These are phyloP conservation scores for Phytomonas serpens DNA, from an alignment of 208 protist species.

Conservation along the genomic window DNA sequence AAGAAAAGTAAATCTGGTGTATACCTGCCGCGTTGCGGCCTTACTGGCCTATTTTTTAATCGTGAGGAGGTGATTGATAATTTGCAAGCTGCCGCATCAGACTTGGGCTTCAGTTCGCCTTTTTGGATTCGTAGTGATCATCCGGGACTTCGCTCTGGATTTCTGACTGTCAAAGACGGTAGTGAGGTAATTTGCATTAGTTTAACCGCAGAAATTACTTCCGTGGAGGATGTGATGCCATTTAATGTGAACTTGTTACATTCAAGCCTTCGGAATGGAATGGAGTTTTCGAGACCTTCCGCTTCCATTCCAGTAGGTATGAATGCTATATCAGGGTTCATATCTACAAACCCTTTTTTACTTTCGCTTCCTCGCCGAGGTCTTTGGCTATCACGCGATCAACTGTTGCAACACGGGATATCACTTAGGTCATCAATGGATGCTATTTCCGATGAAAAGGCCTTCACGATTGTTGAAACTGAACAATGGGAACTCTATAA, in stretches of 20 bases:
- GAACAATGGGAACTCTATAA: constrained; percentile 86
- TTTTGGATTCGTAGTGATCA: constrained; percentile 77
- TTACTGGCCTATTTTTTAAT: constrained; percentile 73
- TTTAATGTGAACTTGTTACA: constrained; percentile 44
- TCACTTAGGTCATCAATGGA: constrained; percentile 20
- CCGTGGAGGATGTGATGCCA: constrained; percentile 44
- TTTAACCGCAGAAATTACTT: constrained; percentile 54
- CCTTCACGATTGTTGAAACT: constrained; percentile 40
- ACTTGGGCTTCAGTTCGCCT: constrained; percentile 67
- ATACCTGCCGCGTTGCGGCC: constrained; percentile 50
- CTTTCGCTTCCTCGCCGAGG: constrained; percentile 48
- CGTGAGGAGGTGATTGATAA: constrained; percentile 88
- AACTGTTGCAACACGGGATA: constrained; percentile 59
- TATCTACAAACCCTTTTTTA: constrained; percentile 69
- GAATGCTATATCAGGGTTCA: constrained; percentile 70
- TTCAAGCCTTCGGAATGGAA: constrained; percentile 24
- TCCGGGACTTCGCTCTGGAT: constrained; percentile 52
- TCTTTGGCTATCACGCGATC: constrained; percentile 80
- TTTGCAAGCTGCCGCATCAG: constrained; percentile 60
- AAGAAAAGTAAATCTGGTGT: constrained; percentile 14
- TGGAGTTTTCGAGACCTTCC: not conserved
- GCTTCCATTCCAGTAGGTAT: constrained; percentile 44
- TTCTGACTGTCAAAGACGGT: constrained; percentile 53
- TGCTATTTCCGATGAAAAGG: constrained; percentile 13
- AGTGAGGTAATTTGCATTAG: constrained; percentile 80